A percentile compares a stretch with the other conserved stretches of the same genome.
phyloP scores from a whole-genome alignment of 164 flowering plant species.

The Amborella trichopoda region DNA sequence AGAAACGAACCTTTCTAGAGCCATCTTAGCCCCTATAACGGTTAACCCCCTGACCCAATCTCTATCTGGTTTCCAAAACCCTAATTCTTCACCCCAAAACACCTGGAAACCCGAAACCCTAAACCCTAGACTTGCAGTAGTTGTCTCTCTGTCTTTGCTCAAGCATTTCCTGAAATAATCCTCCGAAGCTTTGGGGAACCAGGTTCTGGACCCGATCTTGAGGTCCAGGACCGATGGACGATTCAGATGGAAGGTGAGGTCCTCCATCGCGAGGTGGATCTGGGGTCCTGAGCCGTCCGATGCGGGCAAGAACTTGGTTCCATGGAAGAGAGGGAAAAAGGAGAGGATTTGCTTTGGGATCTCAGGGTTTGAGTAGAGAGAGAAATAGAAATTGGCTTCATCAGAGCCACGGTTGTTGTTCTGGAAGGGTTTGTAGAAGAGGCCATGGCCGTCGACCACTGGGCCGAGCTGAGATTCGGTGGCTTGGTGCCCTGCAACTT shows the following conservation, averaged over 20 bases:
- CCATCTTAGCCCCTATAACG: conserved; percentile 29
- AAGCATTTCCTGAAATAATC: conserved; percentile 50
- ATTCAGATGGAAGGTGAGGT: conserved; percentile 20
- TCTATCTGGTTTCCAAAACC: conserved; percentile 54
- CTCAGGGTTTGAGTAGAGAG: conserved; percentile 38
- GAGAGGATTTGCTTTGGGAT: conserved; percentile 47
- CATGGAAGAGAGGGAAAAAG: conserved; percentile 64
- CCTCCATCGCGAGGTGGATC: conserved; percentile 67
- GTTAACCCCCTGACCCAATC: conserved; percentile 21
- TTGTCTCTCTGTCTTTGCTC: conserved; percentile 42
- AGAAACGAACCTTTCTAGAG: conserved; percentile 67
- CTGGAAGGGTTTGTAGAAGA: conserved; percentile 87
- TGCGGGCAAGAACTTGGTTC: conserved; percentile 59
- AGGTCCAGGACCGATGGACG: conserved; percentile 63
- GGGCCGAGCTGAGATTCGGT: conserved; percentile 60
- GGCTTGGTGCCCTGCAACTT: conserved; percentile 88
- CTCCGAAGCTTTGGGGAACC: conserved; percentile 62
- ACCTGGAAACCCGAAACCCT: conserved; percentile 65
- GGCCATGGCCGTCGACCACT: conserved; percentile 70
- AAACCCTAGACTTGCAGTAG: conserved; percentile 51
- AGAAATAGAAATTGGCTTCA: conserved; percentile 56
- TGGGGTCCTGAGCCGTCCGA: conserved; percentile 68
- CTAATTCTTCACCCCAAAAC: conserved; percentile 27
- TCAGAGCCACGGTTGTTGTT: conserved; percentile 50
- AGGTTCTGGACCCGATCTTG: conserved; percentile 86